Conservation (phyloP, 805 yeast genomes). For the Tetrapisispora phaffii region DNA sequence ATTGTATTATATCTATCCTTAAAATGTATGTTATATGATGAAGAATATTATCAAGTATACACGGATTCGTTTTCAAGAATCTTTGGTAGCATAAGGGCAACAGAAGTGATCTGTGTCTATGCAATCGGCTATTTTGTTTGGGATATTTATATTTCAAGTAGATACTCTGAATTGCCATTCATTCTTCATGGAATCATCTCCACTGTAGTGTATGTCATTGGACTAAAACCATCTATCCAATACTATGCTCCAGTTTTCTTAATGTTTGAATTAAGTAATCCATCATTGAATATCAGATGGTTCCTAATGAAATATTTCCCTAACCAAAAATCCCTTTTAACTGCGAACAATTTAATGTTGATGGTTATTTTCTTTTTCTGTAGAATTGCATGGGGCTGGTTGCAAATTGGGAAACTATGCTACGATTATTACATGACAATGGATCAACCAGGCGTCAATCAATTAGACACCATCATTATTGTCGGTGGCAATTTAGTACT, state of each 20-base stretch:
- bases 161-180: constrained; percentile 52
- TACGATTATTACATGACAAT: constrained; percentile 38
- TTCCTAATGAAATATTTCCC: constrained; percentile 38
- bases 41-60: constrained; percentile 8
- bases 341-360: constrained; percentile 39
- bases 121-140: constrained; percentile 78
- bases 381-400: constrained; percentile 76
- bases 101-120: constrained; percentile 24
- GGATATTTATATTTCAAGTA: constrained; percentile 62
- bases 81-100: constrained; percentile 18
- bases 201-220: constrained; percentile 53
- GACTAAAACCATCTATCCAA: constrained; percentile 60
- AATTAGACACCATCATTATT: constrained; percentile 29
- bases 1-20: constrained; percentile 42
- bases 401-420: constrained; percentile 44
- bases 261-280: constrained; percentile 76
- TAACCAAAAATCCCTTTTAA: constrained; percentile 32
- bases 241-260: constrained; percentile 73
- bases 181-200: constrained; percentile 69
- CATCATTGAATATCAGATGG: constrained; percentile 85
- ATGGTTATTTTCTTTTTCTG: constrained; percentile 58
- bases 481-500: constrained; percentile 46
- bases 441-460: constrained; percentile 37
- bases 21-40: constrained; percentile 9
- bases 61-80: constrained; percentile 19